phyloP scores from a whole-genome alignment of 306 rosid genomes.

The Glycine soja region DNA sequence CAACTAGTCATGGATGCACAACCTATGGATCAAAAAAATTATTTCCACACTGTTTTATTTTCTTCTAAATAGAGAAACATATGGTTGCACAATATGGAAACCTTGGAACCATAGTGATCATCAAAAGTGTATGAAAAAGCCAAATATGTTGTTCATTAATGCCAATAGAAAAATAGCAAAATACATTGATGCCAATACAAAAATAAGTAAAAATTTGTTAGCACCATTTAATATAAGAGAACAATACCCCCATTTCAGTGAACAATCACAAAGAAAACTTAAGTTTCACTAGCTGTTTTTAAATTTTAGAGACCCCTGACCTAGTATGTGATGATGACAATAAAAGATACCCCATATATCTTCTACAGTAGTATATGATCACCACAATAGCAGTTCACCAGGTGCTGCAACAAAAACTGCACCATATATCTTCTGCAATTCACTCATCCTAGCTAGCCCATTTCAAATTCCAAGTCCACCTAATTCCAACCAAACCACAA shows the following conservation, averaged over 20 bases:
- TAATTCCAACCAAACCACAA: slow-evolving; percentile 33
- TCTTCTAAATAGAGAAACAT: slow-evolving; percentile 7
- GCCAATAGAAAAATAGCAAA: no score
- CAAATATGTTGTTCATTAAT: background rate
- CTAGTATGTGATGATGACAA: slow-evolving; percentile 19
- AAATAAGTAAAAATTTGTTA: no score
- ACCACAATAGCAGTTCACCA: background rate
- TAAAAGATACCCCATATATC: slow-evolving; percentile 28
- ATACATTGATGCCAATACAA: no score
- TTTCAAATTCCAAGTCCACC: slow-evolving; percentile 37
- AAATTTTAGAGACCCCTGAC: slow-evolving; percentile 15
- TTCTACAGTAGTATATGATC: slow-evolving; percentile 13
- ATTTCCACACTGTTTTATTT: background rate
- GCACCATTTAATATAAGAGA: background rate
- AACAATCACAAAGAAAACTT: background rate
- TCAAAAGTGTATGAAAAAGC: slow-evolving; percentile 7
- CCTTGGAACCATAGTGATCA: slow-evolving; percentile 35
- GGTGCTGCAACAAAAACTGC: slow-evolving; percentile 12
- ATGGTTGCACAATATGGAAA: slow-evolving; percentile 34
- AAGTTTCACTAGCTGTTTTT: background rate
- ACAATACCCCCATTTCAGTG: no score
- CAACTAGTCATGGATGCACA: slow-evolving; percentile 1
- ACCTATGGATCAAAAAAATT: slow-evolving; percentile 22
- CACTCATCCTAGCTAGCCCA: slow-evolving; percentile 48
- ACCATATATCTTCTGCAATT: background rate